Conservation (phyloP, 768 basidiomycete genomes). For the Cystobasidium ongulense region DNA sequence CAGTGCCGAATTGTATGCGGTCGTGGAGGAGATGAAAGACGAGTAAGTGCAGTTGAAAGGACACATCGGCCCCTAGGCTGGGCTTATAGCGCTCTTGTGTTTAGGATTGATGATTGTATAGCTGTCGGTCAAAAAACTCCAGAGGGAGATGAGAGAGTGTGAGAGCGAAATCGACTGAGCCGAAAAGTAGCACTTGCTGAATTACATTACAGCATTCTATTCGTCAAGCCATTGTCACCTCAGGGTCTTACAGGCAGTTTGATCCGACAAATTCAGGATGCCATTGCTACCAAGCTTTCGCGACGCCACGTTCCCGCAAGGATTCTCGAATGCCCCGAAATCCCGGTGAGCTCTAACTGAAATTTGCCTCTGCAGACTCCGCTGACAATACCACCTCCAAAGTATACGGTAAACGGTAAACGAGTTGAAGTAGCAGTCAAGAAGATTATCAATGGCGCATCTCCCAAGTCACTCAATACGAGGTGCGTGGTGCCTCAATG, state of each 20-base stretch:
- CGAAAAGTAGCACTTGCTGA: background rate
- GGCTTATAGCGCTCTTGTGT: background rate
- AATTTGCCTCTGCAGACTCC: no score
- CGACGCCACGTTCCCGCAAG: conserved; percentile 38
- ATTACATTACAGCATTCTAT: conserved; percentile 31
- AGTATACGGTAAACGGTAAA: conserved; percentile 39
- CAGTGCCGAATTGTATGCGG: conserved; percentile 28
- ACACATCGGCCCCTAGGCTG: background rate
- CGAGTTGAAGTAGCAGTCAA: conserved; percentile 38
- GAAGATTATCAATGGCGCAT: conserved; percentile 38
- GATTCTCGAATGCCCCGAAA: conserved; percentile 33
- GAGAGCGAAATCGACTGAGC: background rate
- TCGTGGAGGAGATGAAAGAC: conserved; percentile 39
- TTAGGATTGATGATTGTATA: conserved; percentile 37
- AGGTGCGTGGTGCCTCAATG: conserved; percentile 32
- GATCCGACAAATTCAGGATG: conserved; percentile 29
- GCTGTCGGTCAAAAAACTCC: conserved; percentile 39
- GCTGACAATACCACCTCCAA: no score
- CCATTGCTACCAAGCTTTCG: conserved; percentile 34
- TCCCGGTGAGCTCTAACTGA: conserved; percentile 7
- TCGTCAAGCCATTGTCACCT: conserved; percentile 37
- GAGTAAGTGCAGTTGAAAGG: no score
- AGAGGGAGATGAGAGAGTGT: conserved; percentile 41
- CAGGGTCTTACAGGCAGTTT: conserved; percentile 20
- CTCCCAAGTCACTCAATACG: conserved; percentile 33